A percentile compares a stretch with the other conserved stretches of the same genome.
Conservation (phyloP, 345 rosid genomes). For the Sonneratia alba region DNA sequence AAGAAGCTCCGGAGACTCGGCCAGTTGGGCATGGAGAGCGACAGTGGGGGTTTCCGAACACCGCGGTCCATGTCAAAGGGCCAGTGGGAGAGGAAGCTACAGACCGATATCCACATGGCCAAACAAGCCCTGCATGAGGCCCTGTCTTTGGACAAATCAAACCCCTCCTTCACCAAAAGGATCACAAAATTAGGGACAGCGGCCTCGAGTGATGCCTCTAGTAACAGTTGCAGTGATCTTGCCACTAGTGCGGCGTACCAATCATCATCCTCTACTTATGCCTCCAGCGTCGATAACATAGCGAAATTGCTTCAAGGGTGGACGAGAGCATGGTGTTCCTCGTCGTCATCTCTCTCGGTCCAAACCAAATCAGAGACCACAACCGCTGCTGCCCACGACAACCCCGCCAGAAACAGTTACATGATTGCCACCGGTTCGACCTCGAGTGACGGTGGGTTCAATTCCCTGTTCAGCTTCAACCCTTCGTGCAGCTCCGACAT, state of each 20-base stretch:
- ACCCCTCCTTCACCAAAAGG: not conserved
- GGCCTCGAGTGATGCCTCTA: not conserved
- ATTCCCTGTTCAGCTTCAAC: slow-evolving; percentile 12
- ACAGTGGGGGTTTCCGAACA: slow-evolving; percentile 25
- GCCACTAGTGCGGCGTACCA: not conserved
- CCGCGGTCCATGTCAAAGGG: slow-evolving; percentile 44
- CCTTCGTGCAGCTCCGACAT: slow-evolving; percentile 1
- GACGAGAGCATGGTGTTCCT: slow-evolving; percentile 9
- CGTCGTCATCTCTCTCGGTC: slow-evolving; percentile 1
- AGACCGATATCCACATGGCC: slow-evolving; percentile 80
- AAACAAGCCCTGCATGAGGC: slow-evolving; percentile 76
- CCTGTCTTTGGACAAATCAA: slow-evolving; percentile 45
- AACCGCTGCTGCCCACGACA: not conserved
- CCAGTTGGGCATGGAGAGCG: slow-evolving; percentile 28
- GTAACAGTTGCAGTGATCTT: not conserved
- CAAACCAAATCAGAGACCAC: slow-evolving; percentile 5
- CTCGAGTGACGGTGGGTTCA: slow-evolving; percentile 7
- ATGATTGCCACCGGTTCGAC: slow-evolving; percentile 9
- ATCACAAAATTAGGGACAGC: not conserved
- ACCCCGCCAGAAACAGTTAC: not conserved
- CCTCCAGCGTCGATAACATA: slow-evolving; percentile 17
- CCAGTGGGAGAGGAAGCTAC: slow-evolving; percentile 86
- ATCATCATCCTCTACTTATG: slow-evolving; percentile 11
- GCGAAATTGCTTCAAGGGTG: slow-evolving; percentile 19
- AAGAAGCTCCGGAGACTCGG: slow-evolving; percentile 56